Percentiles rank a stretch among this genome's conserved stretches.
Conservation (phyloP, 164 flowering plant species). For the Amborella trichopoda region DNA sequence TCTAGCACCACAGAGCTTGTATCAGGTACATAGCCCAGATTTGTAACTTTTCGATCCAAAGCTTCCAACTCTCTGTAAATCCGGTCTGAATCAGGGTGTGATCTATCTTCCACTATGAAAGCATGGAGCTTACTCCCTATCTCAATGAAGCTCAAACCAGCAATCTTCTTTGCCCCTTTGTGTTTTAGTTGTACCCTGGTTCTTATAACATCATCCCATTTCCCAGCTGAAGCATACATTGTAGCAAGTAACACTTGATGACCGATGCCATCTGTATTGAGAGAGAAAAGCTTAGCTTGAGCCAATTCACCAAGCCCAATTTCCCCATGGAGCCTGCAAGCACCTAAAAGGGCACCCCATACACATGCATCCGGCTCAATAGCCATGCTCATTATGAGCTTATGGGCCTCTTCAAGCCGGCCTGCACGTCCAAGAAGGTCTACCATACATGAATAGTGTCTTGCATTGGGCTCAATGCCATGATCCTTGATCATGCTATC, state of each 20-base stretch:
- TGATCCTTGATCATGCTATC: slow-evolving; percentile 11
- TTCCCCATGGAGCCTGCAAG: slow-evolving; percentile 18
- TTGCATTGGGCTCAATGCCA: slow-evolving; percentile 13
- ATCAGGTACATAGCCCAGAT: slow-evolving; percentile 3
- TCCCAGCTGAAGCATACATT: slow-evolving; percentile 18
- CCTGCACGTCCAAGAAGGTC: slow-evolving; percentile 23
- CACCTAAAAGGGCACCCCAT: slow-evolving; percentile 19
- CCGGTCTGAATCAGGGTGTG: slow-evolving; percentile 6
- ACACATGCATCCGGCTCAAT: slow-evolving; percentile 13
- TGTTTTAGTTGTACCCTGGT: slow-evolving; percentile 14
- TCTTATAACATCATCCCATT: slow-evolving; percentile 16
- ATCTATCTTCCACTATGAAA: slow-evolving; percentile 16
- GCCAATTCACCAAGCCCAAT: slow-evolving; percentile 13
- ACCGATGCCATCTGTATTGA: slow-evolving; percentile 12
- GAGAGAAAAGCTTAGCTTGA: slow-evolving; percentile 11
- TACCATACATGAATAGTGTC: slow-evolving; percentile 18
- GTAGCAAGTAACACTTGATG: slow-evolving; percentile 20
- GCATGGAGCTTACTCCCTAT: slow-evolving; percentile 13
- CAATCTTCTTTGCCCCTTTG: slow-evolving; percentile 17
- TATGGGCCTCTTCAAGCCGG: slow-evolving; percentile 13
- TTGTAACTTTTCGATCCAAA: slow-evolving; percentile 10
- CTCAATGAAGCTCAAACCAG: slow-evolving; percentile 21
- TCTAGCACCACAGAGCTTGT: background rate
- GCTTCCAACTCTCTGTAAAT: slow-evolving; percentile 11
- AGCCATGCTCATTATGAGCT: slow-evolving; percentile 12